A percentile compares a stretch with the other conserved stretches of the same genome.
These are phyloP conservation scores for Klebsormidium nitens DNA, from an alignment of 139 green algal genomes.

Conservation along the genomic window DNA sequence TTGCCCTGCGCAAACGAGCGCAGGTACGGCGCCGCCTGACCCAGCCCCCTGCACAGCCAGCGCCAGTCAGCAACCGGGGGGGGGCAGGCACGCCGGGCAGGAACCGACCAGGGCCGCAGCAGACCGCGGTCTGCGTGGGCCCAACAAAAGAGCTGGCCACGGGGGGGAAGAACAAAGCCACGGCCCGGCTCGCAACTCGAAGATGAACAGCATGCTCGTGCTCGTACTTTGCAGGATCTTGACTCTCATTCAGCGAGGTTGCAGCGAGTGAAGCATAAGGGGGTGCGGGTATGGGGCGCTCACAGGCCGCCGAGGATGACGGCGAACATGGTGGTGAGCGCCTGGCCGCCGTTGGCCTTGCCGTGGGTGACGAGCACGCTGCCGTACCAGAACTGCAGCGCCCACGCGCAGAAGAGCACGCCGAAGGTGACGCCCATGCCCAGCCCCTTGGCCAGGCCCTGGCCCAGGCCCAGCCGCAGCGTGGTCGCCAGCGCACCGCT, in stretches of 20 bases:
- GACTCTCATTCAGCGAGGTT: too few relatives aligned
- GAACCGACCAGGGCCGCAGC: too few relatives aligned
- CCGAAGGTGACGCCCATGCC: conserved; percentile 44
- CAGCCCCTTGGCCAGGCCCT: conserved; percentile 11
- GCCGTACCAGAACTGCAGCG: conserved; percentile 60
- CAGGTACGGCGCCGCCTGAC: conserved; percentile 49
- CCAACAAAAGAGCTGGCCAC: too few relatives aligned
- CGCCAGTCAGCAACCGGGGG: too few relatives aligned
- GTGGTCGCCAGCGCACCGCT: background rate
- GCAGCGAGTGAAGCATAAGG: conserved; percentile 9
- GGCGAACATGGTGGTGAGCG: conserved; percentile 48
- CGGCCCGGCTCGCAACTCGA: too few relatives aligned
- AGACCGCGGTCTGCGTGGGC: too few relatives aligned
- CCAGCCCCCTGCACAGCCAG: conserved; percentile 18
- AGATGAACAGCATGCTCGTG: too few relatives aligned
- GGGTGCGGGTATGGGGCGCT: background rate
- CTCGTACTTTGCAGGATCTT: too few relatives aligned
- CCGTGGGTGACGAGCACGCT: conserved; percentile 34
- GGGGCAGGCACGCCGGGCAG: too few relatives aligned
- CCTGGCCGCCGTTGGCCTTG: conserved; percentile 49
- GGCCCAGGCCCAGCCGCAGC: conserved; percentile 5
- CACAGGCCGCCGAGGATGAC: conserved; percentile 30
- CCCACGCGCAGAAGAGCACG: conserved; percentile 62
- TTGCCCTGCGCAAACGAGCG: conserved; percentile 70
- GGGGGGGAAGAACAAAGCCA: too few relatives aligned